A percentile compares a stretch with the other conserved stretches of the same genome.
phyloP scores from a whole-genome alignment of 805 yeast genomes.

The Kodamaea jinghongensis region DNA sequence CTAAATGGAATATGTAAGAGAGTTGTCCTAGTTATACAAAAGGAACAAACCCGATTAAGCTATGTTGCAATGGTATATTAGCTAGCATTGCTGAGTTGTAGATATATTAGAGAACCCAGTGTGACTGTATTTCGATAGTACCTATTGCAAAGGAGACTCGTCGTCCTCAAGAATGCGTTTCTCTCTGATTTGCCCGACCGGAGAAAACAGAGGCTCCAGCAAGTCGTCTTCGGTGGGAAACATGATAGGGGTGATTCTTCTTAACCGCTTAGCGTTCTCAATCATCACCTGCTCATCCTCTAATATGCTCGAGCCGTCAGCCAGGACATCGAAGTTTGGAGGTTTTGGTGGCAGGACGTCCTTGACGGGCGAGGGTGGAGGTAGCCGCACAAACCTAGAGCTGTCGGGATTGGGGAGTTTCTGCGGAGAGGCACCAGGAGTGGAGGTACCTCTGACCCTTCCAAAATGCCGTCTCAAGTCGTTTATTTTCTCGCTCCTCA shows the following conservation, averaged over 20 bases:
- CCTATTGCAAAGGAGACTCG: too few species aligned
- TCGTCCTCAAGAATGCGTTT: constrained; percentile 10
- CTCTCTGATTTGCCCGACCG: constrained; percentile 28
- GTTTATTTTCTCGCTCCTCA: constrained; percentile 31
- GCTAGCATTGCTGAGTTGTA: too few species aligned
- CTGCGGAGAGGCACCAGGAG: constrained; percentile 4
- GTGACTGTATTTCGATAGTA: too few species aligned
- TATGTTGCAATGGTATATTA: too few species aligned
- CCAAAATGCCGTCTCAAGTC: constrained; percentile 35
- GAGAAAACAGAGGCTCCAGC: constrained; percentile 28
- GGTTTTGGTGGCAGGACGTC: constrained; percentile 20
- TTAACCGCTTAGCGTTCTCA: constrained; percentile 34
- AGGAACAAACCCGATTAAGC: too few species aligned
- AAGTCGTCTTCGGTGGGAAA: constrained; percentile 30
- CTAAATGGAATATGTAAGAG: too few species aligned
- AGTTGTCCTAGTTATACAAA: too few species aligned
- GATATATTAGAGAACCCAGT: too few species aligned
- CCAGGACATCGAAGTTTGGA: constrained; percentile 17
- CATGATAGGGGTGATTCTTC: constrained; percentile 35
- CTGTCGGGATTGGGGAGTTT: constrained; percentile 6
- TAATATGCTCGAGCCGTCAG: not conserved
- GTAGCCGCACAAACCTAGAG: constrained; percentile 6
- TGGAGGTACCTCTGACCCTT: constrained; percentile 18
- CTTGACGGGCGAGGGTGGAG: constrained; percentile 6
- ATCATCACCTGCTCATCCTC: constrained; percentile 18